Conservation (phyloP, 495 filamentous ascomycete genomes). For the Penicillium paxilli region DNA sequence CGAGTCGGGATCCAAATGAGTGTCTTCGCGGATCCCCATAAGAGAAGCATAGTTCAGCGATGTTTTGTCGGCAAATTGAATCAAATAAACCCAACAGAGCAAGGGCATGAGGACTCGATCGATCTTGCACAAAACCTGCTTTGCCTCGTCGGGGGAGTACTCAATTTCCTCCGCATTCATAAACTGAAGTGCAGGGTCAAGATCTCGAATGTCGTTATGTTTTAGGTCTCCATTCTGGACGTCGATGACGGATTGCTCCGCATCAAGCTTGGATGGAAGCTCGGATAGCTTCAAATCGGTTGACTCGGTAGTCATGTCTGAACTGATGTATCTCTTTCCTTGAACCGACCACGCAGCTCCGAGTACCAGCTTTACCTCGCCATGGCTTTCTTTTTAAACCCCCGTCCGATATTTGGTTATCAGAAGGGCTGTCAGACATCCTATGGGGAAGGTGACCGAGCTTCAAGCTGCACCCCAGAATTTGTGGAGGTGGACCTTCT, state of each 20-base stretch:
- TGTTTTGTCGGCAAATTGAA: conserved; percentile 50
- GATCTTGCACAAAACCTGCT: conserved; percentile 37
- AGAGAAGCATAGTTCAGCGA: conserved; percentile 45
- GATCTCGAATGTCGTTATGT: conserved; percentile 1
- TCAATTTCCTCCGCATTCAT: conserved; percentile 12
- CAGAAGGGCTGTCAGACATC: background rate
- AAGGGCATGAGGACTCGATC: conserved; percentile 45
- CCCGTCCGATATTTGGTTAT: conserved; percentile 5
- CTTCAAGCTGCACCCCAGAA: conserved; percentile 8
- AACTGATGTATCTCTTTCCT: background rate
- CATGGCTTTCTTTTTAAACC: conserved; percentile 7
- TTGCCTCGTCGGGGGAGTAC: conserved; percentile 8
- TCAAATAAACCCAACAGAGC: conserved; percentile 16
- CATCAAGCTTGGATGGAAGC: conserved; percentile 5
- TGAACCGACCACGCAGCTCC: background rate
- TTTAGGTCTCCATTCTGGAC: conserved; percentile 5
- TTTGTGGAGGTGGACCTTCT: conserved; percentile 8
- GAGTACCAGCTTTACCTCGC: background rate
- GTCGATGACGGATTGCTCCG: conserved; percentile 6
- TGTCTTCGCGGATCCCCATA: conserved; percentile 35
- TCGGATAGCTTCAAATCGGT: conserved; percentile 7
- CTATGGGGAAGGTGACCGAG: conserved; percentile 3
- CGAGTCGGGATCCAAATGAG: conserved; percentile 16
- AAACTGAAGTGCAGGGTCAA: conserved; percentile 14
- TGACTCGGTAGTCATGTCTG: background rate